phyloP scores from a whole-genome alignment of 768 basidiomycete genomes.

The Tephrocybe sp. region DNA sequence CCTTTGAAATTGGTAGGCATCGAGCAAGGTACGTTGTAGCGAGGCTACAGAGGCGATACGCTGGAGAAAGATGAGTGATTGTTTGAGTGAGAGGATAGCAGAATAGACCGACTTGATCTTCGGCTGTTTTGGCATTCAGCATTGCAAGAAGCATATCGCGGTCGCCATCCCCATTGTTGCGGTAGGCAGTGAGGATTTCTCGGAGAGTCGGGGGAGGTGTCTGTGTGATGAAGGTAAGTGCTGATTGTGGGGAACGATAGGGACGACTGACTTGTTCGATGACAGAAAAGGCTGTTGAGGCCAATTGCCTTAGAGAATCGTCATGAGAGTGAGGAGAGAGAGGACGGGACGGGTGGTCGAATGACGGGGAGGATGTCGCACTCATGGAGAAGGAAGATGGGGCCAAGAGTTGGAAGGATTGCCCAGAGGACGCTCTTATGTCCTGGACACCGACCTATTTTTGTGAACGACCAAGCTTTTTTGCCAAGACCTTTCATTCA shows the following conservation, averaged over 20 bases:
- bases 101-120: conserved; percentile 72
- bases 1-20: conserved; percentile 44
- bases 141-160: conserved; percentile 88
- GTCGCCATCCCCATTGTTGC: conserved; percentile 85
- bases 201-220: conserved; percentile 76
- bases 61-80: conserved; percentile 31
- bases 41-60: conserved; percentile 69
- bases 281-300: conserved; percentile 36
- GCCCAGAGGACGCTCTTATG: conserved; percentile 44
- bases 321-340: conserved; percentile 22
- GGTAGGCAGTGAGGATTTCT: conserved; percentile 86
- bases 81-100: background rate
- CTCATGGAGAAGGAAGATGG: conserved; percentile 33
- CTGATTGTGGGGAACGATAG: background rate
- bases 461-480: conserved; percentile 43
- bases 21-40: conserved; percentile 69
- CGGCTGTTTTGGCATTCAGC: conserved; percentile 88
- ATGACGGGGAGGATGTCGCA: conserved; percentile 28
- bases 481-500: conserved; percentile 39
- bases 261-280: conserved; percentile 39
- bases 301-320: conserved; percentile 33
- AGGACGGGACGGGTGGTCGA: conserved; percentile 28
- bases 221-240: conserved; percentile 34
- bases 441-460: conserved; percentile 42
- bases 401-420: conserved; percentile 38